Evolutionary conservation across 2,329 filamentous ascomycete species (phyloP).

Genomic region (Botrytis sinoallii): DNA sequence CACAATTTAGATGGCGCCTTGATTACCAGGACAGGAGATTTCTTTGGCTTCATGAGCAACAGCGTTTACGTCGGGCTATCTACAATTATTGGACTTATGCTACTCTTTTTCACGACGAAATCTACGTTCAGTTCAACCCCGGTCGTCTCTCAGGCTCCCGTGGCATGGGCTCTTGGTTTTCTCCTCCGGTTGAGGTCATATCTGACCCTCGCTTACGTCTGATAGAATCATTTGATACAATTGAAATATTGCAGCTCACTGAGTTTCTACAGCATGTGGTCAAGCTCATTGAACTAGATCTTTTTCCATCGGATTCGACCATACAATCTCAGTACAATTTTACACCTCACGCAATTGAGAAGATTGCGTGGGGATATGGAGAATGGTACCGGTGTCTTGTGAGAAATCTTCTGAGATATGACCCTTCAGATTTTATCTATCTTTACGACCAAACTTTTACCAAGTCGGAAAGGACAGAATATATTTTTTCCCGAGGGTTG

Average conservation of each 20-base stretch:
- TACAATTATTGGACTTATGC: conserved; percentile 38
- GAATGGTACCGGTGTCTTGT: conserved; percentile 30
- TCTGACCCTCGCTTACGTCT: conserved; percentile 33
- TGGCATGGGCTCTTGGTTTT: background rate
- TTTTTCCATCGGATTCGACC: conserved; percentile 35
- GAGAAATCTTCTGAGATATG: conserved; percentile 32
- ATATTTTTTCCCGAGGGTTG: conserved; percentile 28
- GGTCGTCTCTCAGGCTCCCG: background rate
- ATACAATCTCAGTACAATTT: conserved; percentile 33
- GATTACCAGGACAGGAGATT: conserved; percentile 35
- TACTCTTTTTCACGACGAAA: conserved; percentile 35
- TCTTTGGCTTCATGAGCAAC: conserved; percentile 31
- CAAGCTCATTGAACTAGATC: conserved; percentile 32
- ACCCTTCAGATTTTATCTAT: conserved; percentile 32
- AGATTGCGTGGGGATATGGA: conserved; percentile 36
- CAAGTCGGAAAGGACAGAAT: conserved; percentile 32
- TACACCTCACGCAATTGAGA: conserved; percentile 27
- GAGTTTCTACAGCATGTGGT: conserved; percentile 34
- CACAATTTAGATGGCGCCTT: conserved; percentile 35
- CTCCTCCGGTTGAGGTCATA: conserved; percentile 25
- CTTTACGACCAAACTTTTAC: conserved; percentile 34
- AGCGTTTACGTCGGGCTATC: conserved; percentile 33
- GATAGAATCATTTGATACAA: conserved; percentile 31
- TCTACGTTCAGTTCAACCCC: conserved; percentile 33
- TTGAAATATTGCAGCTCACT: conserved; percentile 33